These are phyloP conservation scores for Zalaria obscura DNA, from an alignment of 2,329 filamentous ascomycete species.

Conservation along the genomic window DNA sequence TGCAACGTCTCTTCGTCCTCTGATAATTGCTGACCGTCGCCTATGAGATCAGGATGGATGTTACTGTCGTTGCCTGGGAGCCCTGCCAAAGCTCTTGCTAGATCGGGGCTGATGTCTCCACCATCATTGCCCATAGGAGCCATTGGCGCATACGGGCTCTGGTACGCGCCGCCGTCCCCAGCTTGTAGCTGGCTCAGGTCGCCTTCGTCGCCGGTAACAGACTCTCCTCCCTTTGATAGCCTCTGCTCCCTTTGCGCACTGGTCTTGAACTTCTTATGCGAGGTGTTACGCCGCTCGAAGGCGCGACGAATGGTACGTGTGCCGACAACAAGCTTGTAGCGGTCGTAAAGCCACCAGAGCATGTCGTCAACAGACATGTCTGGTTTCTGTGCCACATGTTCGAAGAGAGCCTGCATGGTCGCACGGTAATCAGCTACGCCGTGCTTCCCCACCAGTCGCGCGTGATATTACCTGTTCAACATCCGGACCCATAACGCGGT, in stretches of 20 bases:
- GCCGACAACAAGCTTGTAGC: conserved; percentile 20
- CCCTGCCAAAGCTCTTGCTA: conserved; percentile 4
- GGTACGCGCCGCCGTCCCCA: conserved; percentile 11
- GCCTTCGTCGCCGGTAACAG: neutral
- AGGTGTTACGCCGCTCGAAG: conserved; percentile 16
- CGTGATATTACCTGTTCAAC: conserved; percentile 14
- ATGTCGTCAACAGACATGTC: conserved; percentile 22
- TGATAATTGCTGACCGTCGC: conserved; percentile 9
- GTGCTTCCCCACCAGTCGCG: too few species aligned
- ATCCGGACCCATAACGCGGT: conserved; percentile 19
- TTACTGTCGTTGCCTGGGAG: neutral
- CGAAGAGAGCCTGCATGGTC: conserved; percentile 14
- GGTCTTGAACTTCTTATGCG: conserved; percentile 12
- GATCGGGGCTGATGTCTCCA: conserved; percentile 6
- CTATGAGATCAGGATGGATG: conserved; percentile 4
- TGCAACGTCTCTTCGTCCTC: conserved; percentile 22
- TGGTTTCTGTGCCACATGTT: conserved; percentile 19
- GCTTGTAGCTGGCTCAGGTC: conserved; percentile 1
- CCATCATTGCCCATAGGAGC: conserved; percentile 10
- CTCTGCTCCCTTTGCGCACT: conserved; percentile 9
- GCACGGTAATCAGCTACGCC: neutral
- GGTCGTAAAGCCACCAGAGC: conserved; percentile 24
- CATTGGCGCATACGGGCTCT: conserved; percentile 20
- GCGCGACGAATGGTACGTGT: conserved; percentile 22
- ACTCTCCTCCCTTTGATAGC: neutral